Conservation (phyloP, 2,329 filamentous ascomycete genomes). For the Trichoderma brevicompactum region DNA sequence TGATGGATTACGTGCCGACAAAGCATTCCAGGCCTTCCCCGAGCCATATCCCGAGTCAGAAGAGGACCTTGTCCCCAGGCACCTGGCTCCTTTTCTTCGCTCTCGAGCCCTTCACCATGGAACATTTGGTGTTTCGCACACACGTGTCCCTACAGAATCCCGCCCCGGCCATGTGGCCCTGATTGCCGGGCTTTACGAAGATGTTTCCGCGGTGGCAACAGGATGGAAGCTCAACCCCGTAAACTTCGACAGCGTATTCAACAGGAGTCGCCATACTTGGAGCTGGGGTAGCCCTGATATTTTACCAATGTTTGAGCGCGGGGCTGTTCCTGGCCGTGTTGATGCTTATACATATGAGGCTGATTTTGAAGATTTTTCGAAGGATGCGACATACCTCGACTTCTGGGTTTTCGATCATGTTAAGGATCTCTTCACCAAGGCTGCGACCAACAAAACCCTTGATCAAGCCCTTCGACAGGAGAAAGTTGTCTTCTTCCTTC, state of each 20-base stretch:
- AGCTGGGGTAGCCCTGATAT: constrained; percentile 99
- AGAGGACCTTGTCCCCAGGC: constrained; percentile 71
- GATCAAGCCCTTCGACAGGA: constrained; percentile 75
- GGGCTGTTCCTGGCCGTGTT: constrained; percentile 84
- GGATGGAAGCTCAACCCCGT: constrained; percentile 99
- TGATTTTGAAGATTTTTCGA: constrained; percentile 88
- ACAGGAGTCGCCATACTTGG: constrained; percentile 95
- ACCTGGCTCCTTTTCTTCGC: constrained; percentile 87
- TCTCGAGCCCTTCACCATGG: constrained; percentile 86
- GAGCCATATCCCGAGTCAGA: constrained; percentile 76
- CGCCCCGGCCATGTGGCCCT: constrained; percentile 94
- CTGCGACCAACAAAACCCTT: constrained; percentile 76
- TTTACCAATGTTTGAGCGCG: constrained; percentile 92
- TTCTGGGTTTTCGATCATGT: constrained; percentile 96
- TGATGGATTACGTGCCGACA: constrained; percentile 94
- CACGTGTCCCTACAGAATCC: constrained; percentile 94
- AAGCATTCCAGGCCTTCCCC: constrained; percentile 91
- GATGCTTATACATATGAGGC: constrained; percentile 84
- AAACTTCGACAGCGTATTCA: constrained; percentile 98
- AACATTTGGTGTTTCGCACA: constrained; percentile 97
- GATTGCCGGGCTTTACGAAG: constrained; percentile 95
- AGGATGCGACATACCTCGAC: constrained; percentile 80
- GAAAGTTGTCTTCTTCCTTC: constrained; percentile 92
- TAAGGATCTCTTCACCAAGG: constrained; percentile 81
- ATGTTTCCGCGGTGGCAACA: constrained; percentile 95